Evolutionary conservation across 371 early-diverging fungal species (phyloP).

Genomic region (Mortierella sp.): DNA sequence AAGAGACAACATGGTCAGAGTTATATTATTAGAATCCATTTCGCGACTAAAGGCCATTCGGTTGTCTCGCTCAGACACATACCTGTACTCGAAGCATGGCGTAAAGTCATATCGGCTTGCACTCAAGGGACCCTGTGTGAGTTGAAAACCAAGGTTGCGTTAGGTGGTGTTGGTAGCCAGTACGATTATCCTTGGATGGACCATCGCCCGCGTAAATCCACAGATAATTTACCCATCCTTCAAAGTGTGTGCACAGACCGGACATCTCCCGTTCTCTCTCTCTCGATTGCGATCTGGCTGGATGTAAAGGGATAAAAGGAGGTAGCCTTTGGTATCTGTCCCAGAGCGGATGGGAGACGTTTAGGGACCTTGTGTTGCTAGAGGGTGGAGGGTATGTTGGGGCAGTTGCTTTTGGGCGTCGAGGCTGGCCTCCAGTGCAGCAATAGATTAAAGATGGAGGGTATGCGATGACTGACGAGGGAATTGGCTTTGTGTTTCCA

Average conservation of each 20-base stretch:
- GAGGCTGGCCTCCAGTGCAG: too few relatives aligned
- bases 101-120: constrained; percentile 27
- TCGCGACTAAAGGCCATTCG: background rate
- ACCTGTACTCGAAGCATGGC: constrained; percentile 35
- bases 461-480: too few relatives aligned
- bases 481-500: background rate
- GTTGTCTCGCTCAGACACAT: background rate
- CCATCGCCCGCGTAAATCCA: too few relatives aligned
- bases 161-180: background rate
- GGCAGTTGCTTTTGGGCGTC: too few relatives aligned
- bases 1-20: too few relatives aligned
- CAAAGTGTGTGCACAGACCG: constrained; percentile 14
- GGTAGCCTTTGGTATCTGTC: too few relatives aligned
- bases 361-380: too few relatives aligned
- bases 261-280: background rate
- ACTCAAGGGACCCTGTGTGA: constrained; percentile 27
- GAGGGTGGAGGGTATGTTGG: too few relatives aligned
- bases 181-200: too few relatives aligned
- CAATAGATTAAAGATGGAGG: background rate
- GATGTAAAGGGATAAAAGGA: too few relatives aligned
- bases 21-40: too few relatives aligned
- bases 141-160: background rate
- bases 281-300: background rate
- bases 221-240: constrained; percentile 30
- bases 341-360: too few relatives aligned